These are phyloP conservation scores for Fusarium bulbicola DNA, from an alignment of 2,329 filamentous ascomycete species.

Conservation along the genomic window DNA sequence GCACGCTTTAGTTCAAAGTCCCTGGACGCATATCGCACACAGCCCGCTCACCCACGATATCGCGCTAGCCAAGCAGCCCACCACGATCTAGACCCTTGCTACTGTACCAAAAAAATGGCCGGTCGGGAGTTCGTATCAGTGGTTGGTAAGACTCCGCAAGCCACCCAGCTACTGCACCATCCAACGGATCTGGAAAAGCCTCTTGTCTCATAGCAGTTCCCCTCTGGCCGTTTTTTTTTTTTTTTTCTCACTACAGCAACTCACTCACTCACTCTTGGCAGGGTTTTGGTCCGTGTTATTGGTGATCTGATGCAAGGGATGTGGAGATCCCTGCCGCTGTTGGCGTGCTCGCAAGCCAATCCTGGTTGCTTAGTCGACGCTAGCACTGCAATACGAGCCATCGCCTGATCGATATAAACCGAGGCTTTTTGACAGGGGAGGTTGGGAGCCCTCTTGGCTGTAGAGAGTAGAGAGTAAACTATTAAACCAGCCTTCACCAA, in stretches of 20 bases:
- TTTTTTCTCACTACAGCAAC: background rate
- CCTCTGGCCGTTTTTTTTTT: background rate
- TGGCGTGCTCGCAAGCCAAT: slow-evolving; percentile 16
- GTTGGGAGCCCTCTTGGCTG: background rate
- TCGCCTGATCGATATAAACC: slow-evolving; percentile 28
- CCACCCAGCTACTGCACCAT: background rate
- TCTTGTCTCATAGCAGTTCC: background rate
- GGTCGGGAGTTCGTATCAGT: slow-evolving; percentile 15
- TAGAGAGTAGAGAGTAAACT: background rate
- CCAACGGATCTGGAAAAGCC: background rate
- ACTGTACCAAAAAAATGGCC: background rate
- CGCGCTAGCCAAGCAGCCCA: background rate
- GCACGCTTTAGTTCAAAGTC: background rate
- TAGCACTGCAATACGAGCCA: slow-evolving; percentile 20
- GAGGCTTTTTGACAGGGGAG: slow-evolving; percentile 23
- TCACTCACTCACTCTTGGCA: background rate
- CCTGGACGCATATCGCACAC: slow-evolving; percentile 12
- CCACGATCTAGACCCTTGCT: slow-evolving; percentile 15
- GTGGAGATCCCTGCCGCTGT: slow-evolving; percentile 9
- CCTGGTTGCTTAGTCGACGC: slow-evolving; percentile 28
- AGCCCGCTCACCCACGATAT: background rate
- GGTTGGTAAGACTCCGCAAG: background rate
- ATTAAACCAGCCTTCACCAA: slow-evolving; percentile 22
- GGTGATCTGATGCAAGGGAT: background rate
- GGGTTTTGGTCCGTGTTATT: slow-evolving; percentile 2